Evolutionary conservation across 352 stramenopile genomes (phyloP).

Genomic region (Blastocystis sp.): DNA sequence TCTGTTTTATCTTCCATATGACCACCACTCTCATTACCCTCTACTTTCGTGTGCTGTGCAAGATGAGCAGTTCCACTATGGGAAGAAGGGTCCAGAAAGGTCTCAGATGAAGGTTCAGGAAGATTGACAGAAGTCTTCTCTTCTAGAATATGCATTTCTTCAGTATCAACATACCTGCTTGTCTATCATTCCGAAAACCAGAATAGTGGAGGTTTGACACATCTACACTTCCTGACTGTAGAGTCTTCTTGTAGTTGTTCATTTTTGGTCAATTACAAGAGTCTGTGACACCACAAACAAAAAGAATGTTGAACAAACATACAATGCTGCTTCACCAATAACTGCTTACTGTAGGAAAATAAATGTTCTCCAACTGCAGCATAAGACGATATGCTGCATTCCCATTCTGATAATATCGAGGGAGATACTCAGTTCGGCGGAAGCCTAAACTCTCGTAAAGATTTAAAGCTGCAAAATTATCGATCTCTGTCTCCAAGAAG

Average conservation of each 20-base stretch:
- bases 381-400: constrained; percentile 26
- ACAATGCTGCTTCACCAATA: not conserved
- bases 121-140: not conserved
- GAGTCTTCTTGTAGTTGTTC: not conserved
- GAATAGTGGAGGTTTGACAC: not conserved
- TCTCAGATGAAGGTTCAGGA: not conserved
- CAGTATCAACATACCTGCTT: not conserved
- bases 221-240: not conserved
- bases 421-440: constrained; percentile 32
- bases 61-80: not conserved
- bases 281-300: not conserved
- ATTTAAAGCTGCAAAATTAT: not conserved
- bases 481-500: constrained; percentile 22
- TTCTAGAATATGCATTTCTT: not conserved
- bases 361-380: constrained; percentile 30
- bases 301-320: not conserved
- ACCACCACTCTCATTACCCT: not conserved
- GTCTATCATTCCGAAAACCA: not conserved
- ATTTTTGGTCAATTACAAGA: not conserved
- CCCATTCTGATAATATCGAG: constrained; percentile 36
- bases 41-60: not conserved
- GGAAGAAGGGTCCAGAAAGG: not conserved
- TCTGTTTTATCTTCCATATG: not conserved
- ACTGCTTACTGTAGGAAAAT: not conserved
- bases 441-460: constrained; percentile 32